Evolutionary conservation across 371 early-diverging fungal species (phyloP).

Genomic region (Mortierella sp.): DNA sequence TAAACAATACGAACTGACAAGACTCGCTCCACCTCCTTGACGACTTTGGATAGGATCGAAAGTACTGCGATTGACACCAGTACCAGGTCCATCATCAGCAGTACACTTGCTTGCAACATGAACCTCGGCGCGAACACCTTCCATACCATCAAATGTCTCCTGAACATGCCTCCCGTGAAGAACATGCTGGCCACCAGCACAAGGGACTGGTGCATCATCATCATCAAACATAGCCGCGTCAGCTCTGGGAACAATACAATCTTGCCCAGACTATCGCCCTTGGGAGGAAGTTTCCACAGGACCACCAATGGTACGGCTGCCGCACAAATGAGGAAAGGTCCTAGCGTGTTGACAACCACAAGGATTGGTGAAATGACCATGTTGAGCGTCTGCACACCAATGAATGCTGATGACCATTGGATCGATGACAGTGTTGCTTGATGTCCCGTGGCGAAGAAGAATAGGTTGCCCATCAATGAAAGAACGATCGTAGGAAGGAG

Average conservation of each 20-base stretch:
- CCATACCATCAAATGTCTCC: constrained; percentile 96
- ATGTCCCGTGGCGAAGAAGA: constrained; percentile 93
- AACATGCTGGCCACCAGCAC: constrained; percentile 66
- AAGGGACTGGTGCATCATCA: constrained; percentile 61
- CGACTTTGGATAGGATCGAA: constrained; percentile 30
- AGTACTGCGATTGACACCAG: constrained; percentile 54
- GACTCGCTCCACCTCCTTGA: constrained; percentile 26
- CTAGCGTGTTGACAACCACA: constrained; percentile 83
- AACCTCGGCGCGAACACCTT: constrained; percentile 93
- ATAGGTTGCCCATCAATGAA: constrained; percentile 68
- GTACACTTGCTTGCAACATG: constrained; percentile 69
- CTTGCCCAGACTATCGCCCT: constrained; percentile 53
- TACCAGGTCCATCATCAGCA: constrained; percentile 57
- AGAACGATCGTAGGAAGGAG: constrained; percentile 50
- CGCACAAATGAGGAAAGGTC: constrained; percentile 70
- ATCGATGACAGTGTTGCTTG: constrained; percentile 90
- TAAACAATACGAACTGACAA: constrained; percentile 34
- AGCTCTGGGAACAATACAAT: constrained; percentile 51
- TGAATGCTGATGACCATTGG: constrained; percentile 89
- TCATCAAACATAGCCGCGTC: constrained; percentile 52
- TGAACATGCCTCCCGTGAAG: constrained; percentile 68
- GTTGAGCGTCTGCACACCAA: constrained; percentile 82
- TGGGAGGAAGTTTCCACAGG: constrained; percentile 58
- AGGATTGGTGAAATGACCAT: constrained; percentile 76
- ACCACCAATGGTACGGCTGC: constrained; percentile 57